Base-by-base conservation (phyloP, 2,329 filamentous ascomycete species). In the Dothistroma pini region DNA sequence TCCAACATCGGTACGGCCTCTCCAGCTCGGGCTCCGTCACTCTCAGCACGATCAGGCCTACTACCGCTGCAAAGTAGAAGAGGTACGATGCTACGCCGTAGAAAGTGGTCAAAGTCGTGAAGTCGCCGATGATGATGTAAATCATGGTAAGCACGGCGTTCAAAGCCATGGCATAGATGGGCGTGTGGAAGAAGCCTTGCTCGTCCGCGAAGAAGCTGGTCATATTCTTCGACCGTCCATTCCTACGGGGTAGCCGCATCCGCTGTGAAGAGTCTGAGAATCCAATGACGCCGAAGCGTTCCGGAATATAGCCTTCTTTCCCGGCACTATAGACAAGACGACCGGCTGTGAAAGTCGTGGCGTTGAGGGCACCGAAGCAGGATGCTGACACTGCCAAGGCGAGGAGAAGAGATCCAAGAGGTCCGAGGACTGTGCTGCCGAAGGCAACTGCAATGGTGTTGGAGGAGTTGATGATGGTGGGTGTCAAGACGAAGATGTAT, bases 401-500 rank as follows among this genome's bases (percentile, higher is more conserved):
- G 60, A 99, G 86, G 38, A 96, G 77, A 21, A 97, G 81, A 0
- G 91, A 87, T 49, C 95, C 95, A 2, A 89, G 79, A 1, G 89
- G 85, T 1, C 95, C 95, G 72, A 97, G 96, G 35, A 97, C 93
- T 73, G 93, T 88, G 65, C 84, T 84, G 51, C 95, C 95, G 72
- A 99, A 99, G 66, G 92, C 87, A 25, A 99, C 93, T 14, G 93
- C 95, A n/a, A 99, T 88, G 0, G 95, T 97, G 77, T 97, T 97
- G 71, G 89, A 89, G 7, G 86, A 87, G 75, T 96, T 91, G 77
- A 97, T 92, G 31, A 86, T 83, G 2, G 84, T 83, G 56, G 89
- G 79, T 0, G 95, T 93, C 0, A 99, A 84, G 34, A 99, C 95
- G 64, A 99, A 86, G 75, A 97, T 96, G 79, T 99, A 99, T 31